These are phyloP conservation scores for Pinus tabuliformis DNA, from an alignment of 75 land plant species.

Conservation along the genomic window DNA sequence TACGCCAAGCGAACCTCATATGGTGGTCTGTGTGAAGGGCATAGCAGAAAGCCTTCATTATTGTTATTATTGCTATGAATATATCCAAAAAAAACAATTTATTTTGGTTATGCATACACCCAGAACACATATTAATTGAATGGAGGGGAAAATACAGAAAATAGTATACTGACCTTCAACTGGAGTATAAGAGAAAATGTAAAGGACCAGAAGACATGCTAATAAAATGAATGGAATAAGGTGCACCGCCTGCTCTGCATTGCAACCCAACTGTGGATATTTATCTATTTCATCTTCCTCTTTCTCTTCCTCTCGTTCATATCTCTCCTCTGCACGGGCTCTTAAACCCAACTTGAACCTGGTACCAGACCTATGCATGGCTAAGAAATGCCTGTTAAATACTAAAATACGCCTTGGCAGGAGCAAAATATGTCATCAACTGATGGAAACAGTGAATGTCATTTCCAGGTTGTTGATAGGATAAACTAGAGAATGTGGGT, in stretches of 20 bases:
- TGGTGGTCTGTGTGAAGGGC: neutral
- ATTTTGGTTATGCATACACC: neutral
- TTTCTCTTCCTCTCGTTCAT: neutral
- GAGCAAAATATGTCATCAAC: too few relatives aligned
- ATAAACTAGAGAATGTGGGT: too few relatives aligned
- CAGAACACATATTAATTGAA: neutral
- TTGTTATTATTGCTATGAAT: neutral
- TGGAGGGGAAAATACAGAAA: neutral
- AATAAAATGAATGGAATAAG: slow-evolving; percentile 15
- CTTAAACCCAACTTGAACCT: neutral
- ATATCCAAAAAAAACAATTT: neutral
- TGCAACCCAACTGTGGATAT: slow-evolving; percentile 4
- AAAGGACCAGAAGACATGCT: slow-evolving; percentile 15
- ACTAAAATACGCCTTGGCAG: too few relatives aligned
- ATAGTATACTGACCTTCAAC: slow-evolving; percentile 6
- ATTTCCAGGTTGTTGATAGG: too few relatives aligned
- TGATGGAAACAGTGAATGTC: too few relatives aligned
- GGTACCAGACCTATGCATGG: neutral
- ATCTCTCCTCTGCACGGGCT: slow-evolving; percentile 9
- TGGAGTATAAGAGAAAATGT: slow-evolving; percentile 22
- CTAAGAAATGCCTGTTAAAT: too few relatives aligned
- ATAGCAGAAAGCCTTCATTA: neutral
- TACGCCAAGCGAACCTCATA: too few relatives aligned
- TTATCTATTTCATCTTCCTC: slow-evolving; percentile 11
- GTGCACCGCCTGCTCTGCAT: slow-evolving; percentile 21